Evolutionary conservation across 768 basidiomycete genomes (phyloP), one percentile per base, ranked within the genome.

Genomic region (Macrolepiota fuliginosa): DNA sequence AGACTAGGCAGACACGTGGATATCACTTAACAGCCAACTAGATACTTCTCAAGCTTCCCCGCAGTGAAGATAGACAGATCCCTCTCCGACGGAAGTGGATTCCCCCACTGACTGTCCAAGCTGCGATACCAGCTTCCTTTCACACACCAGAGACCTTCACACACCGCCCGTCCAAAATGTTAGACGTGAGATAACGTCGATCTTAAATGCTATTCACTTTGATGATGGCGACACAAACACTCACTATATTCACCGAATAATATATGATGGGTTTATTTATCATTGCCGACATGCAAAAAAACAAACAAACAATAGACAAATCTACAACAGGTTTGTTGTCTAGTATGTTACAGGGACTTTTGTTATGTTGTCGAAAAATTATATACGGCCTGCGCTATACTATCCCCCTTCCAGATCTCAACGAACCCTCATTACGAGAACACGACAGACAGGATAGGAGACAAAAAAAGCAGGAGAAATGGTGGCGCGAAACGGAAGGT

Each of bases 261-360:
- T 32, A 7, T 32, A 7, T 7, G 7, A 32, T 32, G 7, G 29
- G 7, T 32, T 7, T 32, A 32, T 7, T 32, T 3, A 32, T 5
- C 29, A 52, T 54, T 22, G 4, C 15, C 22, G 5, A 54, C 7
- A 15, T 37, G 24, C 36, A 54, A 40, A 10, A 54, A 36, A 35
- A 15, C 15, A 32, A 12, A 13, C 4, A 54, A 12, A 54, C 53
- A 4, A 40, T 4, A 35, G 19, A 22, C 32, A 39, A 22, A 40
- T 54, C 53, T 54, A 54, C 19, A n/a, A 22, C 53, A 11, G 24
- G 35, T 36, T 42, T 51, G n/a, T 25, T 13, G 37, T 59, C 50
- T 52, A 51, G 22, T 59, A 59, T 52, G 42, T 32, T 59, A 59
- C 58, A 59, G 15, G 45, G 40, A 56, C 17, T 9, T 51, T 22